phyloP scores from a whole-genome alignment of 177 flowering plant genomes.

The Vitis hybrid region DNA sequence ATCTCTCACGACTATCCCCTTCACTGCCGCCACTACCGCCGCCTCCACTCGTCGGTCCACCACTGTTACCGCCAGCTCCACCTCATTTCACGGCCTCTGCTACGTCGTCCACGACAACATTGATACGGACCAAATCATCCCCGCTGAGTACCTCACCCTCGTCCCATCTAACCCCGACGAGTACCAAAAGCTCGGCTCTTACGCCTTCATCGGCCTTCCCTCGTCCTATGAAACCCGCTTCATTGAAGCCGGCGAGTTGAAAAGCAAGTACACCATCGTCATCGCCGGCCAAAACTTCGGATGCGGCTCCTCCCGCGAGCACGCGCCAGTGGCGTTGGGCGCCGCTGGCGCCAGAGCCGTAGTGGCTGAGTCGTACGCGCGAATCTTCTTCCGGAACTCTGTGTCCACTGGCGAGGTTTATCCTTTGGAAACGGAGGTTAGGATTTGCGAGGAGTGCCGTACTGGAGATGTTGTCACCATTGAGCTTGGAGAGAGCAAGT shows the following conservation, averaged over 20 bases:
- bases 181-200: slow-evolving; percentile 85
- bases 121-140: slow-evolving; percentile 97
- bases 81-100: slow-evolving; percentile 79
- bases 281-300: slow-evolving; percentile 89
- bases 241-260: slow-evolving; percentile 48
- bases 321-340: slow-evolving; percentile 91
- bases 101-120: slow-evolving; percentile 90
- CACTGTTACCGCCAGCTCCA: slow-evolving; percentile 17
- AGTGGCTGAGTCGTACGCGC: slow-evolving; percentile 89
- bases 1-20: neutral
- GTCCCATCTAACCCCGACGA: slow-evolving; percentile 92
- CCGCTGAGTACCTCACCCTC: slow-evolving; percentile 89
- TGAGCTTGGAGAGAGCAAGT: slow-evolving; percentile 52
- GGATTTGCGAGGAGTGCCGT: slow-evolving; percentile 78
- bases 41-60: slow-evolving; percentile 13
- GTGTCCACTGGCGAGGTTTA: slow-evolving; percentile 92
- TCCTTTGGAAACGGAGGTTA: slow-evolving; percentile 78
- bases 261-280: slow-evolving; percentile 59
- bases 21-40: slow-evolving; percentile 19
- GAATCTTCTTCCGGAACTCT: slow-evolving; percentile 89
- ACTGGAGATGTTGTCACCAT: slow-evolving; percentile 86
- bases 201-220: slow-evolving; percentile 79
- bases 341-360: slow-evolving; percentile 80
- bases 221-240: slow-evolving; percentile 56
- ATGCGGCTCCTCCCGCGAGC: slow-evolving; percentile 94